Percentiles rank a stretch among this genome's conserved stretches.
phyloP scores from a whole-genome alignment of 805 yeast species.

The Wickerhamomyces ciferrii region DNA sequence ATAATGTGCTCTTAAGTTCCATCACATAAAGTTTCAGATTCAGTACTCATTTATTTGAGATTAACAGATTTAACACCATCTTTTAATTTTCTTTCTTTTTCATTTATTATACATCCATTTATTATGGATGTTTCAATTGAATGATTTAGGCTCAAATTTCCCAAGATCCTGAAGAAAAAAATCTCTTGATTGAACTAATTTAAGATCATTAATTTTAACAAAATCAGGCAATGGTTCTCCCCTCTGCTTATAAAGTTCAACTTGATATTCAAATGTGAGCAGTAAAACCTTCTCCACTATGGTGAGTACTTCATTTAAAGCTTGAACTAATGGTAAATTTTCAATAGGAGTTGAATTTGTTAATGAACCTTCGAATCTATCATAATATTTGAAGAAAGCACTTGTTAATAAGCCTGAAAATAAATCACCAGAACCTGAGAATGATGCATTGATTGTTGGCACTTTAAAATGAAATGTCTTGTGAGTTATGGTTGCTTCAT shows the following conservation, averaged over 20 bases:
- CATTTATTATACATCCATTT: too few relatives aligned
- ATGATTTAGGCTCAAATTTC: not conserved
- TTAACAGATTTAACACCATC: too few relatives aligned
- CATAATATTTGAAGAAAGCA: constrained; percentile 29
- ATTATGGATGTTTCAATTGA: not conserved
- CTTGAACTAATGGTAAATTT: constrained; percentile 19
- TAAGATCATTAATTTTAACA: constrained; percentile 34
- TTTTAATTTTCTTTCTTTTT: too few relatives aligned
- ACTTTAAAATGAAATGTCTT: constrained; percentile 31
- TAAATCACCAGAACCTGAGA: constrained; percentile 74
- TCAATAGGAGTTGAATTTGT: constrained; percentile 3
- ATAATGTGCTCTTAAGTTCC: too few relatives aligned
- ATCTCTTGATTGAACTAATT: constrained; percentile 36
- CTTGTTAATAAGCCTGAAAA: constrained; percentile 60
- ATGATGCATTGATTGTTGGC: constrained; percentile 48
- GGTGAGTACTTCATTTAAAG: constrained; percentile 35
- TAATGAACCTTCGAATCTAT: constrained; percentile 4
- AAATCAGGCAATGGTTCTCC: constrained; percentile 14
- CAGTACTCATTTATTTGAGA: too few relatives aligned
- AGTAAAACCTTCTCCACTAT: constrained; percentile 37
- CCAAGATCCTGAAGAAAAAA: constrained; percentile 16
- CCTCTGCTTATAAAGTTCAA: constrained; percentile 5
- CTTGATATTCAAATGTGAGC: constrained; percentile 28
- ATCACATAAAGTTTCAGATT: too few relatives aligned
- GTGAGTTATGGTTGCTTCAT: not conserved